Evolutionary conservation across 495 filamentous ascomycete species (phyloP).

Genomic region (Pseudomonodictys pantanalensis): DNA sequence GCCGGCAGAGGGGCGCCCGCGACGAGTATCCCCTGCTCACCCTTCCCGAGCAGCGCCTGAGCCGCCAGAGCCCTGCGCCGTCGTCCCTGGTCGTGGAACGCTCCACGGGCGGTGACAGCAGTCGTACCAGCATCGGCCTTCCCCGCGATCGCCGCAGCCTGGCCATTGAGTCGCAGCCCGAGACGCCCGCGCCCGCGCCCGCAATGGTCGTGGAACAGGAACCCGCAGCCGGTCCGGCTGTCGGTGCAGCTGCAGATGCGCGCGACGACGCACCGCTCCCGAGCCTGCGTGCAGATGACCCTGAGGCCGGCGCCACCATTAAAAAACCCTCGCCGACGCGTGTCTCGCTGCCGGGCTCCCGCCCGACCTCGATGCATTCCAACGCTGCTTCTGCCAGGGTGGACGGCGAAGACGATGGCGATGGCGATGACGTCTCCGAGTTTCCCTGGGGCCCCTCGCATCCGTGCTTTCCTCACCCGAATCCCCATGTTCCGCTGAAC

Average conservation of each 20-base stretch:
- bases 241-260: conserved; percentile 4
- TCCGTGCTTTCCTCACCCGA: conserved; percentile 88
- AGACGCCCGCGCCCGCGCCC: conserved; percentile 16
- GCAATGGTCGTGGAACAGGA: conserved; percentile 10
- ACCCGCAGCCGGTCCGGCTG: neutral
- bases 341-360: conserved; percentile 32
- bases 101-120: conserved; percentile 53
- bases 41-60: conserved; percentile 63
- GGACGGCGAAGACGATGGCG: conserved; percentile 48
- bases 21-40: conserved; percentile 69
- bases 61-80: conserved; percentile 51
- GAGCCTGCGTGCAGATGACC: conserved; percentile 16
- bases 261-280: conserved; percentile 18
- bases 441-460: conserved; percentile 80
- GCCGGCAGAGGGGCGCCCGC: conserved; percentile 39
- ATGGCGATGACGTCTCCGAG: conserved; percentile 48
- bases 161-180: conserved; percentile 17
- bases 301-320: conserved; percentile 17
- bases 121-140: conserved; percentile 63
- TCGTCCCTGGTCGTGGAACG: conserved; percentile 64
- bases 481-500: conserved; percentile 79
- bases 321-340: conserved; percentile 11
- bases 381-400: conserved; percentile 36
- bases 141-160: conserved; percentile 54
- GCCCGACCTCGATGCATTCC: conserved; percentile 27